These are phyloP conservation scores for Astragalus membranaceus DNA, from an alignment of 306 rosid species.

Conservation along the genomic window DNA sequence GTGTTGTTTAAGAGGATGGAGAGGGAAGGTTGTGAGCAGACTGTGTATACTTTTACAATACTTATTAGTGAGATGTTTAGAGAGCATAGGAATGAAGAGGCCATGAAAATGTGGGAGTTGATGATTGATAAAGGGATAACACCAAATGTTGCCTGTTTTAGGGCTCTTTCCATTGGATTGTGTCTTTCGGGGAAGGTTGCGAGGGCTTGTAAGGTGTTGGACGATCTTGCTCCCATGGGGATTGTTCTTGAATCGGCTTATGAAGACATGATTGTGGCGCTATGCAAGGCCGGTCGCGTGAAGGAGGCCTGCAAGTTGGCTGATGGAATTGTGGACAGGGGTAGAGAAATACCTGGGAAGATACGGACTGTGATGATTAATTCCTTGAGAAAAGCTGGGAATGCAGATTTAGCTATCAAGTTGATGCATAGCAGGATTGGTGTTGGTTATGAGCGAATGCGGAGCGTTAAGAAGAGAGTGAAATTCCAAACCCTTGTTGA, in stretches of 20 bases:
- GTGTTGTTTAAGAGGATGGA: conserved; percentile 58
- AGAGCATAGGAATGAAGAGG: conserved; percentile 69
- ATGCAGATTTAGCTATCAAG: conserved; percentile 70
- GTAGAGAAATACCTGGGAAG: conserved; percentile 81
- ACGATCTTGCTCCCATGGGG: conserved; percentile 86
- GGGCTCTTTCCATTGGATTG: conserved; percentile 76
- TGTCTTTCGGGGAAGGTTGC: conserved; percentile 86
- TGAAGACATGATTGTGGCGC: conserved; percentile 72
- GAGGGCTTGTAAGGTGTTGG: conserved; percentile 83
- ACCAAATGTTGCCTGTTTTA: conserved; percentile 71
- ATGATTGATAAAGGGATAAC: conserved; percentile 84
- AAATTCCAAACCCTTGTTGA: conserved; percentile 59
- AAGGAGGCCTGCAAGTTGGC: conserved; percentile 93
- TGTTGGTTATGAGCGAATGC: conserved; percentile 77
- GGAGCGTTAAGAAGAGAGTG: conserved; percentile 72
- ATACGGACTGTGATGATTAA: conserved; percentile 65
- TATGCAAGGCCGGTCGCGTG: conserved; percentile 72
- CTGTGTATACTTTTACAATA: conserved; percentile 73
- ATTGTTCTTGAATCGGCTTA: conserved; percentile 64
- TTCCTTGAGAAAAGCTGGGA: conserved; percentile 82
- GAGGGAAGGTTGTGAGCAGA: conserved; percentile 72
- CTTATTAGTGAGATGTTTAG: conserved; percentile 65
- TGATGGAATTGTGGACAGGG: conserved; percentile 85
- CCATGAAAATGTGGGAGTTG: conserved; percentile 66
- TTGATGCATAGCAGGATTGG: conserved; percentile 92